These are phyloP conservation scores for Yarrowia sp. DNA, from an alignment of 805 yeast genomes.

Conservation along the genomic window DNA sequence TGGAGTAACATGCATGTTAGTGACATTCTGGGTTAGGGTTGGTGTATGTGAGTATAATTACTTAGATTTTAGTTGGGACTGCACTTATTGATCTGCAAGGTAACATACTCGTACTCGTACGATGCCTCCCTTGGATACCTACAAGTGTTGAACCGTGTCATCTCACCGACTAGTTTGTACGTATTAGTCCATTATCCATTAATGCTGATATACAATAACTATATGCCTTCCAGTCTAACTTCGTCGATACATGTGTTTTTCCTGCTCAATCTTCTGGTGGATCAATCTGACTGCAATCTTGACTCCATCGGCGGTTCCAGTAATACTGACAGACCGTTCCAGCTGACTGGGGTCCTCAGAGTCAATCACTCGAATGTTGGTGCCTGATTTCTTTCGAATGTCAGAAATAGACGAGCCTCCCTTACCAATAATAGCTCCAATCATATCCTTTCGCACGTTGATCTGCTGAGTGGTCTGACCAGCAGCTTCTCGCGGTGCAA, in stretches of 20 bases:
- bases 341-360: constrained; percentile 41
- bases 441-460: constrained; percentile 75
- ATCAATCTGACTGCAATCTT: constrained; percentile 47
- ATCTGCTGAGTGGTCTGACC: constrained; percentile 64
- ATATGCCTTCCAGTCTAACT: constrained; percentile 7
- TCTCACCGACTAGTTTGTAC: too few species aligned
- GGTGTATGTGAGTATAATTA: background rate
- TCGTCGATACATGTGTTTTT: constrained; percentile 43
- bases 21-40: constrained; percentile 7
- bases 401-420: constrained; percentile 84
- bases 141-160: too few species aligned
- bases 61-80: background rate
- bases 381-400: constrained; percentile 75
- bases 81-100: too few species aligned
- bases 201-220: constrained; percentile 25
- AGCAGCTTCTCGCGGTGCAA: constrained; percentile 37
- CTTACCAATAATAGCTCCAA: constrained; percentile 86
- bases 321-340: constrained; percentile 46
- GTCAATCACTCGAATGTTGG: constrained; percentile 74
- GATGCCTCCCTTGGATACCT: too few species aligned
- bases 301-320: constrained; percentile 45
- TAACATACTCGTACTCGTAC: too few species aligned
- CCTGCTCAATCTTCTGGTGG: constrained; percentile 46
- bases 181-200: too few species aligned
- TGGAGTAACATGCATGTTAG: constrained; percentile 21